Evolutionary conservation across 169 alveolate genomes (phyloP), one percentile per base, ranked within the genome.

Genomic region (Cryptosporidium parvum): DNA sequence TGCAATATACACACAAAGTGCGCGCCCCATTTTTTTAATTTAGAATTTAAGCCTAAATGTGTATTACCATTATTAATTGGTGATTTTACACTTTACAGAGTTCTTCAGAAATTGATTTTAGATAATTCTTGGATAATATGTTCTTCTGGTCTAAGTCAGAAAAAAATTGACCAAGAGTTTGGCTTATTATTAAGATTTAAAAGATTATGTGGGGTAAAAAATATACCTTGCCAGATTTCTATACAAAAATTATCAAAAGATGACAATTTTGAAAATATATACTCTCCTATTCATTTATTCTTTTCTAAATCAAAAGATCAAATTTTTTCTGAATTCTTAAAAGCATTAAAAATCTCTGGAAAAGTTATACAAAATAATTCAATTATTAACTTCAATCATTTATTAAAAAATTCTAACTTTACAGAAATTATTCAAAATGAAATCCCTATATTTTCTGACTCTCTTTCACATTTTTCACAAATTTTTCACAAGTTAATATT

Each of bases 21-120:
- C 44, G 37, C 65, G 67, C 65, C 67, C 67, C 59, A 70, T 8
- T 7, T n/a, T 16, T 44, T 44, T 23, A 45, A 29, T 44, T 45
- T 70, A 37, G 84, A 70, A 70, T 70, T 70, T 48, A 70, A 70
- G n/a, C 84, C 84, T 33, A 70, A 70, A 70, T 70, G 84, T 10
- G n/a, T 18, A n/a, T 31, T 70, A 45, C 84, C 84, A 29, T 70
- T 70, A 39, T 23, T 70, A 44, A 29, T n/a, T 2, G 29, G 18
- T 10, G 65, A 70, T 70, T 45, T 70, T 26, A 70, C 59, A 23
- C 26, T 70, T 2, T 70, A 70, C 44, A 16, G 84, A 70, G 44
- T 70, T 39, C 45, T 70, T 3, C 84, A 70, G n/a, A 37, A 70
- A 45, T 35, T 42, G 1, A 45, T 37, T 39, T 4, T 1, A n/a